Evolutionary conservation across 306 rosid genomes (phyloP), one percentile per base, ranked within the genome.

Genomic region (Vicia sativa): DNA sequence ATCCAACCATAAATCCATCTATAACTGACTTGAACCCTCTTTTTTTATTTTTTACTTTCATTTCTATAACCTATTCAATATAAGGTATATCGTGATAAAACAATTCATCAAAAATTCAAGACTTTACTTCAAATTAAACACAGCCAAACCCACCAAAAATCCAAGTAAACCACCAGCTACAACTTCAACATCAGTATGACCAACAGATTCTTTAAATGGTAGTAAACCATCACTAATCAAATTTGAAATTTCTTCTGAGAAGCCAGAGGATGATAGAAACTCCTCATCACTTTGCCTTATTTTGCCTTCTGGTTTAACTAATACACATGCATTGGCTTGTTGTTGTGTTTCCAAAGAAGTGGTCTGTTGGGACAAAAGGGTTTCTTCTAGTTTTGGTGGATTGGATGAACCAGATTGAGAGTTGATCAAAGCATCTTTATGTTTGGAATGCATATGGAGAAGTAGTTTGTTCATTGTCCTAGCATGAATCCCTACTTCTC

Each of bases 401-500:
- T 45, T 67, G 25, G 89, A 77, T 61, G 43, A 42, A 75, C 81
- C 83, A 11, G 52, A 54, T 70, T 82, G 85, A 62, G 88, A 78
- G 77, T 78, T 79, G 5, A 83, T 55, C 56, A 63, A 62, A 52
- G 38, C 58, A 42, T 80, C 87, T 75, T 45, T 70, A 14, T 84
- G 88, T 77, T 76, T 49, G 45, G 76, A 61, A 21, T 9, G 79
- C 44, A 71, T 44, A 3, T 74, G 74, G 19, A 55, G 70, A 13
- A 73, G 74, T 66, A 82, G 53, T 78, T 76, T 83, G 86, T 93
- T 93, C 52, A 93, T 73, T 52, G 80, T 79, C 72, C 76, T 90
- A 0, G 97, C 90, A 72, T 88, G 92, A 12, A 74, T 86, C 38
- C 99, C 99, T 8, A 82, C 96, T 83, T 93, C 99, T 82, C 96